Evolutionary conservation across 2,329 filamentous ascomycete genomes (phyloP).

Genomic region (Calonectria pteridis): DNA sequence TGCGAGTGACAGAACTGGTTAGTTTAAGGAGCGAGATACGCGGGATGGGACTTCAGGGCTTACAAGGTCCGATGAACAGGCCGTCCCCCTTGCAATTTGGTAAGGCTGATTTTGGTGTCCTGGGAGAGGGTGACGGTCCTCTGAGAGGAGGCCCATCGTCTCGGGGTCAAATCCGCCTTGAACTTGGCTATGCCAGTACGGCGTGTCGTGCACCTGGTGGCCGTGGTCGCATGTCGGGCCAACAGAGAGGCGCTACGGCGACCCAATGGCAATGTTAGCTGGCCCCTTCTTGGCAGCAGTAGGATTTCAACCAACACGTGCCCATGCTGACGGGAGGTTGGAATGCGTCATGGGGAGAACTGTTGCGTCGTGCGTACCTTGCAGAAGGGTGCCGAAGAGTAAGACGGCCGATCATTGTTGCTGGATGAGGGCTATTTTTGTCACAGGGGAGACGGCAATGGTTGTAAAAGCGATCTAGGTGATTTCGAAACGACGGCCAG

Average conservation of each 20-base stretch:
- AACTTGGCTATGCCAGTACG: slow-evolving; percentile 12
- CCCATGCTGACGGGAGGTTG: not conserved
- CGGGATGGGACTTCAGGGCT: slow-evolving; percentile 17
- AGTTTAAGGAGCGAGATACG: slow-evolving; percentile 9
- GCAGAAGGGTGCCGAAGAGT: slow-evolving; percentile 26
- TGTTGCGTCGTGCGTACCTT: slow-evolving; percentile 26
- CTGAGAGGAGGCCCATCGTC: slow-evolving; percentile 27
- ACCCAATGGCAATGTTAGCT: slow-evolving; percentile 3
- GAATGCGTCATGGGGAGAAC: not conserved
- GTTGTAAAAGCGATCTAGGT: not conserved
- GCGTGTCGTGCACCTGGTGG: slow-evolving; percentile 17
- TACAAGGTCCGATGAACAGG: slow-evolving; percentile 35
- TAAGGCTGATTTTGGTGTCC: slow-evolving; percentile 31
- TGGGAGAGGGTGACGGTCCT: slow-evolving; percentile 30
- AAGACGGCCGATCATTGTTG: slow-evolving; percentile 38
- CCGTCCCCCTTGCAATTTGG: slow-evolving; percentile 14
- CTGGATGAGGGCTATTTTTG: not conserved
- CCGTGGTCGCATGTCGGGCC: slow-evolving; percentile 24
- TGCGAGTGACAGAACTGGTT: slow-evolving; percentile 26
- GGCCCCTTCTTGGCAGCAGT: not conserved
- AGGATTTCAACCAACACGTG: slow-evolving; percentile 6
- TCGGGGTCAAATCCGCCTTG: slow-evolving; percentile 1
- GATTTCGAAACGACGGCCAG: not conserved
- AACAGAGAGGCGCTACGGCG: slow-evolving; percentile 30
- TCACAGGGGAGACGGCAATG: not conserved